Percentiles rank a stretch among this genome's conserved stretches.
These are phyloP conservation scores for Malus sieversii DNA, from an alignment of 306 rosid genomes.

Conservation along the genomic window DNA sequence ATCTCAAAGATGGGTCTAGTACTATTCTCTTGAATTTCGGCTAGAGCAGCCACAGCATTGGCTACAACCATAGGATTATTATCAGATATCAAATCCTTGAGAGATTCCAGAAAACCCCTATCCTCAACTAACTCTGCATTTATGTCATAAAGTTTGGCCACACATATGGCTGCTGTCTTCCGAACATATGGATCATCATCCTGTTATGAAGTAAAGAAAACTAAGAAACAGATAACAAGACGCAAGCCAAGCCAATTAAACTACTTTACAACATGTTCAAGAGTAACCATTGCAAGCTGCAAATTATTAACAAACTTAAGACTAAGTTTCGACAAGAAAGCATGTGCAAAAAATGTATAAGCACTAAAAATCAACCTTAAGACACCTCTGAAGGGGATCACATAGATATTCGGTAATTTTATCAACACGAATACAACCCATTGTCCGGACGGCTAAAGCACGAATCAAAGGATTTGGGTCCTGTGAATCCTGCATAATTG, in stretches of 20 bases:
- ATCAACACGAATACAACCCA: constrained; percentile 99
- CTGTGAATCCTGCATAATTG: constrained; percentile 78
- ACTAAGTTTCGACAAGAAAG: neutral
- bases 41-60: constrained; percentile 95
- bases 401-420: constrained; percentile 97
- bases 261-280: neutral
- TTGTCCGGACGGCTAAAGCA: constrained; percentile 95
- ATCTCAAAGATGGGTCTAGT: constrained; percentile 84
- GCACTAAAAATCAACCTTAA: constrained; percentile 54
- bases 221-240: constrained; percentile 7
- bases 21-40: constrained; percentile 93
- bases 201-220: constrained; percentile 40
- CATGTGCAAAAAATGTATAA: neutral
- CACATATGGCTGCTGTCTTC: constrained; percentile 98
- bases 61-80: constrained; percentile 99
- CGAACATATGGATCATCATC: constrained; percentile 99
- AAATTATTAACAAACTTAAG: constrained; percentile 3
- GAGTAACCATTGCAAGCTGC: neutral
- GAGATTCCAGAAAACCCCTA: constrained; percentile 90
- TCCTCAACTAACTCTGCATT: constrained; percentile 98
- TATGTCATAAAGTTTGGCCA: constrained; percentile 96
- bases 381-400: constrained; percentile 99
- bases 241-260: neutral
- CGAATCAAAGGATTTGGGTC: constrained; percentile 99
- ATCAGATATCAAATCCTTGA: constrained; percentile 98